Evolutionary conservation across 1,284 basidiomycete species (phyloP), one percentile per base, ranked within the genome.

Genomic region (Rhizoctonia solani): DNA sequence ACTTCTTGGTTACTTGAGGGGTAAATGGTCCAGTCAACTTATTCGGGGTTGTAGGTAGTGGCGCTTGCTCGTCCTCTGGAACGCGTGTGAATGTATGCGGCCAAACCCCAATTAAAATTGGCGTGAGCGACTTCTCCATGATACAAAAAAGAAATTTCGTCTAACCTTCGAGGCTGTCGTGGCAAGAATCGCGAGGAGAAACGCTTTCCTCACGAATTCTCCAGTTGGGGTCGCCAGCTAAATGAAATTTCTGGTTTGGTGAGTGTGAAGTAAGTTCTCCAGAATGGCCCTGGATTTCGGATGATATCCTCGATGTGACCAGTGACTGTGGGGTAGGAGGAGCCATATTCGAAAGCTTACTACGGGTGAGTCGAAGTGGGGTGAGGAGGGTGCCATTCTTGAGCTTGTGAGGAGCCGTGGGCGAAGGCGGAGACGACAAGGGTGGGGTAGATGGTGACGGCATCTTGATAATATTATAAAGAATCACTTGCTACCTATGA

Each of bases 51-150:
- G 41, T 25, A 9, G 52, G n/a, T 16, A 21, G 39, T n/a, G 27
- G 9, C 3, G 39, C 29, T 11, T 46, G 27, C 9, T 3, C 32
- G 25, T 53, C 32, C 16, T n/a, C 23, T 50, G 27, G 30, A n/a
- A 27, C 25, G 19, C 34, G 14, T 16, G 37, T 14, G 63, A 54
- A 66, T 66, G 63, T 66, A 66, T 66, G 63, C 63, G 63, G 52
- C 14, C 6, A 30, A 58, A 54, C 44, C 39, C 4, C 13, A 23
- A 13, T 13, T 16, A 30, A 13, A 21, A 3, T 44, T 42, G 23
- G 19, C 9, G 19, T 19, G 2, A 14, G 4, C n/a, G 19, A 39
- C 16, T 16, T 8, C 9, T 25, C 9, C 30, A 23, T 2, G 34
- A 19, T 5, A 14, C 14, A 19, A 16, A 19, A 27, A 11, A 25